phyloP scores from a whole-genome alignment of 192 early-diverging fungal species.

The Phycomyces nitens region DNA sequence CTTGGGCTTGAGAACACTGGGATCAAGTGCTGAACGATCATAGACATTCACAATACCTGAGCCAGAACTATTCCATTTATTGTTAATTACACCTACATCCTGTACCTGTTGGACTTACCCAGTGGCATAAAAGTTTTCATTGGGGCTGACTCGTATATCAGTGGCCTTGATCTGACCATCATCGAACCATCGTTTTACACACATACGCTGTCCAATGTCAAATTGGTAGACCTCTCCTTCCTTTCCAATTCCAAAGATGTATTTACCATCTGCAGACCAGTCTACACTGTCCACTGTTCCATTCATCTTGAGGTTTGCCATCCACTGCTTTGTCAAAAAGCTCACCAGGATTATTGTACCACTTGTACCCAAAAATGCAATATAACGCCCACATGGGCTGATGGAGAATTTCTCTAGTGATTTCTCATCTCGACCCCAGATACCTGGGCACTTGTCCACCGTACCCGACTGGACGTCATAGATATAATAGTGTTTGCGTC shows the following conservation, averaged over 20 bases:
- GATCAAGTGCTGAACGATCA: constrained; percentile 50
- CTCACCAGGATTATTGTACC: constrained; percentile 83
- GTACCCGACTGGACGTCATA: constrained; percentile 78
- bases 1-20: constrained; percentile 41
- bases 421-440: constrained; percentile 74
- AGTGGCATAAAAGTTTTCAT: constrained; percentile 76
- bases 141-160: constrained; percentile 64
- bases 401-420: constrained; percentile 67
- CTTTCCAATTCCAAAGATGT: constrained; percentile 70
- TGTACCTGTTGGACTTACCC: constrained; percentile 57
- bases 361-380: constrained; percentile 76
- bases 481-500: constrained; percentile 76
- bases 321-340: constrained; percentile 81
- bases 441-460: constrained; percentile 65
- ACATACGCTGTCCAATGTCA: constrained; percentile 72
- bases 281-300: constrained; percentile 64
- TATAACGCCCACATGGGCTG: constrained; percentile 65
- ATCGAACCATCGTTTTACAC: constrained; percentile 78
- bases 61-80: constrained; percentile 57
- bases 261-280: constrained; percentile 78
- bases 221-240: constrained; percentile 91
- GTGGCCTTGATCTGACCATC: constrained; percentile 78
- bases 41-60: constrained; percentile 93
- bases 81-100: background rate
- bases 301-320: constrained; percentile 89